These are phyloP conservation scores for Starmerella bombi DNA, from an alignment of 805 yeast species.

Conservation along the genomic window DNA sequence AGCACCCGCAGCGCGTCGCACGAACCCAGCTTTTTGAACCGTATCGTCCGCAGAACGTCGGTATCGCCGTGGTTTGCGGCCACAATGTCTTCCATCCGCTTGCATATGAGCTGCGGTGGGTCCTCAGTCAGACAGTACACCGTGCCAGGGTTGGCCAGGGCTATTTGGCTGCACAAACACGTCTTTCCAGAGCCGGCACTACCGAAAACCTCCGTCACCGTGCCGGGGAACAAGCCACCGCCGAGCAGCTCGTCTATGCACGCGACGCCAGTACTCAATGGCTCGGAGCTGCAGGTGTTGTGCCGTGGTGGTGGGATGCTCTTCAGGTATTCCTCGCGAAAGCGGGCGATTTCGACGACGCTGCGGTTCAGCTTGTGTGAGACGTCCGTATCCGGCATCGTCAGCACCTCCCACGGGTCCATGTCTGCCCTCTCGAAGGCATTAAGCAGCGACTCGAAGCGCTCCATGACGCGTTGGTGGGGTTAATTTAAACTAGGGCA, in stretches of 20 bases:
- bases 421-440: slow-evolving; percentile 4
- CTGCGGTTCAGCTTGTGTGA: slow-evolving; percentile 7
- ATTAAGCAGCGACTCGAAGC: not conserved
- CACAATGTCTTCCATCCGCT: slow-evolving; percentile 19
- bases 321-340: slow-evolving; percentile 1
- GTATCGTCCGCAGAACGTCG: not conserved
- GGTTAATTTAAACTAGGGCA: not conserved
- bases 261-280: slow-evolving; percentile 35
- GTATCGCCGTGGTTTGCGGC: not conserved
- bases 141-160: slow-evolving; percentile 47
- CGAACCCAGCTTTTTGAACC: slow-evolving; percentile 2
- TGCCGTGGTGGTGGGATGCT: not conserved
- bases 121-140: slow-evolving; percentile 74
- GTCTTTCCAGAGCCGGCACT: slow-evolving; percentile 81
- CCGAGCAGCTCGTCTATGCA: slow-evolving; percentile 37
- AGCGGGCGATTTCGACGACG: slow-evolving; percentile 9
- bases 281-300: not conserved
- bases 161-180: slow-evolving; percentile 56
- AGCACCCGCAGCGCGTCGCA: slow-evolving; percentile 6
- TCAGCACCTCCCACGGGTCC: slow-evolving; percentile 11
- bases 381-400: slow-evolving; percentile 1
- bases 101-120: slow-evolving; percentile 41
- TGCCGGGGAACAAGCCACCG: slow-evolving; percentile 45
- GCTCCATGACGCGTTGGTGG: not conserved
- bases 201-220: slow-evolving; percentile 67